These are phyloP conservation scores for Aureobasidium uvarum DNA, from an alignment of 2,329 filamentous ascomycete genomes.

Conservation along the genomic window DNA sequence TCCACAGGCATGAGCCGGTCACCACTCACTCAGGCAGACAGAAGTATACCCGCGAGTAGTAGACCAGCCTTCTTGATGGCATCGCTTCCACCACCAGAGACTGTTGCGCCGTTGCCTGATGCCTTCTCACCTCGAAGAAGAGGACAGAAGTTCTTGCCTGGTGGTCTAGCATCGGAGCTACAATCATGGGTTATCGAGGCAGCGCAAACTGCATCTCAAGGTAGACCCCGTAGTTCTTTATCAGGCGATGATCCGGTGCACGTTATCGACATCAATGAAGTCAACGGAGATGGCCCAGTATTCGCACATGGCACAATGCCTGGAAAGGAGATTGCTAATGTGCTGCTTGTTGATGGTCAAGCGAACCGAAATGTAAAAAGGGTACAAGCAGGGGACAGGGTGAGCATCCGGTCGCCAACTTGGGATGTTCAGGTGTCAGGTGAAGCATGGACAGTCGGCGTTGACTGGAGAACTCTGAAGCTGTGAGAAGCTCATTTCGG, in stretches of 20 bases:
- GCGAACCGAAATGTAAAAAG: constrained; percentile 31
- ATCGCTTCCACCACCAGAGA: constrained; percentile 36
- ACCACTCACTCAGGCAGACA: background rate
- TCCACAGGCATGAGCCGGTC: constrained; percentile 11
- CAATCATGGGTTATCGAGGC: constrained; percentile 53
- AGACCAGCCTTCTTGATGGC: constrained; percentile 45
- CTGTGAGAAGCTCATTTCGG: constrained; percentile 7
- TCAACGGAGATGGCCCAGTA: constrained; percentile 20
- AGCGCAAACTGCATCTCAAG: constrained; percentile 35
- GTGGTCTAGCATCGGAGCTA: constrained; percentile 51
- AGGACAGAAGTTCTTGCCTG: constrained; percentile 50
- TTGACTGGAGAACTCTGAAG: constrained; percentile 42
- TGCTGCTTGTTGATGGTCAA: constrained; percentile 31
- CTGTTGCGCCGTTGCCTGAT: constrained; percentile 47
- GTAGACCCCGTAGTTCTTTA: constrained; percentile 32
- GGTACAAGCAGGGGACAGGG: constrained; percentile 34
- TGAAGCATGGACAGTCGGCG: constrained; percentile 42
- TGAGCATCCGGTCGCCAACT: constrained; percentile 43
- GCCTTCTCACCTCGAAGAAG: constrained; percentile 55
- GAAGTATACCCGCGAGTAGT: constrained; percentile 30
- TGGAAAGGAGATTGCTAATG: constrained; percentile 26
- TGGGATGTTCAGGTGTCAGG: constrained; percentile 44
- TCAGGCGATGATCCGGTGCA: constrained; percentile 33
- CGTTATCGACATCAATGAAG: constrained; percentile 29
- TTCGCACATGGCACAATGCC: constrained; percentile 29